Evolutionary conservation across 2,329 filamentous ascomycete species (phyloP).

Genomic region (Diaporthe longicolla): DNA sequence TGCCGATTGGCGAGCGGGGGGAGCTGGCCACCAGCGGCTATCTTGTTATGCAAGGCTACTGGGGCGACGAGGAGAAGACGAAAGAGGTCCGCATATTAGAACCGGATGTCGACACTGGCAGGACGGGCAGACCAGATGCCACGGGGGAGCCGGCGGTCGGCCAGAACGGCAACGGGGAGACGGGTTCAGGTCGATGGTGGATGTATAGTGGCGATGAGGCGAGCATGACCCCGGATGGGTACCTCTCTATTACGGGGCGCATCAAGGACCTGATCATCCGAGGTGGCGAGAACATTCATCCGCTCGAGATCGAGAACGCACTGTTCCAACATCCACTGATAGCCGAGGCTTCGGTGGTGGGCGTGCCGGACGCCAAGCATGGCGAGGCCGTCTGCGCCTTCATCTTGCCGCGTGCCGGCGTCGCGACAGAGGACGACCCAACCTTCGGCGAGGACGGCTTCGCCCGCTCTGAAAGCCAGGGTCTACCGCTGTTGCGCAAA

Average conservation of each 20-base stretch:
- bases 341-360: constrained; percentile 85
- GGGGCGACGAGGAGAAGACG: constrained; percentile 79
- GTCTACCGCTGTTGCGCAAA: constrained; percentile 58
- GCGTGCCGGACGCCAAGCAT: constrained; percentile 83
- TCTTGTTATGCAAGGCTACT: constrained; percentile 92
- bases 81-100: constrained; percentile 71
- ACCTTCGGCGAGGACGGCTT: constrained; percentile 44
- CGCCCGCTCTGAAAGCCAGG: constrained; percentile 41
- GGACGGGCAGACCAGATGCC: constrained; percentile 41
- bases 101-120: constrained; percentile 44
- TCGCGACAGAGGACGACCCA: constrained; percentile 48
- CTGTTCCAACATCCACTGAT: constrained; percentile 81
- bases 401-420: constrained; percentile 68
- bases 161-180: constrained; percentile 33
- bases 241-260: constrained; percentile 88
- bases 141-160: constrained; percentile 39
- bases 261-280: constrained; percentile 97
- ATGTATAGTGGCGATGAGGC: constrained; percentile 96
- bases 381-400: constrained; percentile 93
- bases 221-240: constrained; percentile 84
- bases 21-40: constrained; percentile 90
- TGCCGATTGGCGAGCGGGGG: constrained; percentile 78
- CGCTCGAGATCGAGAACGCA: constrained; percentile 91
- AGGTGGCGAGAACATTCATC: constrained; percentile 96
- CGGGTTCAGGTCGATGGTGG: constrained; percentile 76